Base-by-base conservation (phyloP, 2,329 filamentous ascomycete species). In the Bipolaris sorokiniana region DNA sequence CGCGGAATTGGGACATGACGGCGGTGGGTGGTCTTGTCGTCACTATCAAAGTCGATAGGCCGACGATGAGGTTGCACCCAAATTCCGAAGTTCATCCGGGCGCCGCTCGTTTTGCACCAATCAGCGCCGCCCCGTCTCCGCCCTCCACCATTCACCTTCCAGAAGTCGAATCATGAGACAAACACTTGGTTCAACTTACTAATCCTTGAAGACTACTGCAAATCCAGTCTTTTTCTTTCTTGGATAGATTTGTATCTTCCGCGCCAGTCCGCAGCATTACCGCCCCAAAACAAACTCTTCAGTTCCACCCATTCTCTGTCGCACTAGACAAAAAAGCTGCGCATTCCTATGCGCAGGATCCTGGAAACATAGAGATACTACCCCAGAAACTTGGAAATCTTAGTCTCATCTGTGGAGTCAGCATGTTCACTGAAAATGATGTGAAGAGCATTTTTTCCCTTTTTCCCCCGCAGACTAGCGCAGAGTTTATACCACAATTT, bases 1-100 rank as follows among this genome's bases (percentile, higher is more conserved):
- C 84, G 69, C 92, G 85, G 80, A 97, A 97, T 81, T 93, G 90
- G 46, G 91, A 74, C 75, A 77, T 77, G 68, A 56, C 69, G 74
- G 63, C 69, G 63, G 54, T 48, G 37, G 62, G 38, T 37, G 38
- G 49, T 50, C 41, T 49, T 46, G 7, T 33, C 48, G 40, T 46
- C 28, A 44, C 36, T 28, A 11, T 22, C n/a, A 40, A 49, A 45
- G 37, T 54, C 46, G 18, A 55, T 48, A 37, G 33, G 31, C 33
- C 23, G 38, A 49, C 26, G 54, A 59, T 58, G 57, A 58, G 48
- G 40, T 64, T 57, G 38, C 36, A 47, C 41, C 20, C 42, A 44
- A 55, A 46, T 37, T 40, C 56, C 52, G 57, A 47, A 36, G 51
- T 60, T 62, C 59, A 56, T 48, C 59, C 59, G 42, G 34, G n/a